These are phyloP conservation scores for Pouteria campechiana DNA, from an alignment of 179 eudicot genomes.

Conservation along the genomic window DNA sequence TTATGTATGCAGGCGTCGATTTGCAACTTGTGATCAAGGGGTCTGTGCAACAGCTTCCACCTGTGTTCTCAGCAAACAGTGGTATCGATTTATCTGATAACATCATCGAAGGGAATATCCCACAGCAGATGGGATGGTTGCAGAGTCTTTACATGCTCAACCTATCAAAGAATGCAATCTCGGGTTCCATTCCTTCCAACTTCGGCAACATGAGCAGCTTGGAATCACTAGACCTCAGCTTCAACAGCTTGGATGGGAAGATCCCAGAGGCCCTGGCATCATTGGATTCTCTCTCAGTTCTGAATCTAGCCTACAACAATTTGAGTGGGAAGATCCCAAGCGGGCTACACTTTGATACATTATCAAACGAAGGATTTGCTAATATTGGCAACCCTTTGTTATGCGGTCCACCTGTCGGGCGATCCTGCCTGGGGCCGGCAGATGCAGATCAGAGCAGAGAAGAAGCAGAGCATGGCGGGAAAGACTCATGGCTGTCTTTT, in stretches of 20 bases:
- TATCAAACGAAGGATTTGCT: neutral
- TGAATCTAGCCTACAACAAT: neutral
- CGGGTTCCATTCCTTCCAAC: neutral
- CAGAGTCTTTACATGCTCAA: neutral
- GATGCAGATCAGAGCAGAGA: too few relatives aligned
- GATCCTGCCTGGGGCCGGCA: too few relatives aligned
- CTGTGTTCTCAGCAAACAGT: neutral
- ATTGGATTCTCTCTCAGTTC: neutral
- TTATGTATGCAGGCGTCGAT: neutral
- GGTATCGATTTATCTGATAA: neutral
- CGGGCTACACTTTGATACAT: conserved; percentile 1
- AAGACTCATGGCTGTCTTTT: too few relatives aligned
- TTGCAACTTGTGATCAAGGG: neutral
- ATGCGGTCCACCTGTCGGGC: too few relatives aligned
- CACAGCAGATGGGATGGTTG: neutral
- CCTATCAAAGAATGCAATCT: neutral
- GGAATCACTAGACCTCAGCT: neutral
- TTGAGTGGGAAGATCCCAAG: too few relatives aligned
- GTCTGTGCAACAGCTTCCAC: neutral
- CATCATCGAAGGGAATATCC: neutral
- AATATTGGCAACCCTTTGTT: too few relatives aligned
- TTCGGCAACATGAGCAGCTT: neutral
- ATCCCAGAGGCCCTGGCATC: neutral
- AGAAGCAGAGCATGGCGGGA: too few relatives aligned
- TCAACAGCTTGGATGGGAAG: neutral